phyloP scores from a whole-genome alignment of 2,329 filamentous ascomycete genomes.

The Colletotrichum salicis region DNA sequence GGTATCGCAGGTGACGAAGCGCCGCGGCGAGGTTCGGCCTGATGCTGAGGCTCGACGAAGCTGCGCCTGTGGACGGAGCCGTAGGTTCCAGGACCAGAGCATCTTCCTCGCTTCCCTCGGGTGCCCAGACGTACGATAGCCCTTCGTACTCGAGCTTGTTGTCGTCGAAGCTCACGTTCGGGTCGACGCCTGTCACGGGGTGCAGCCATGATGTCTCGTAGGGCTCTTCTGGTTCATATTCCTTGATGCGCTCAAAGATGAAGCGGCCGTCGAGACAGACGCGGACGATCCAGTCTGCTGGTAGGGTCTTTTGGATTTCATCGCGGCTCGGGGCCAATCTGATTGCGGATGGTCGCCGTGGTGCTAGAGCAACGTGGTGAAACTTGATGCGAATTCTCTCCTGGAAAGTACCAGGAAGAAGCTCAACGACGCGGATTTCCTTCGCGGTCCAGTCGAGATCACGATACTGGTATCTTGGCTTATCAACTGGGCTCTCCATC shows the following conservation, averaged over 20 bases:
- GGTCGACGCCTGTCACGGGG: neutral
- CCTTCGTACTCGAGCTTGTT: slow-evolving; percentile 35
- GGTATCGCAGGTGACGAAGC: slow-evolving; percentile 53
- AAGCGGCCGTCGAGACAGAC: neutral
- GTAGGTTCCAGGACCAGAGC: slow-evolving; percentile 34
- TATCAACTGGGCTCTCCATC: neutral
- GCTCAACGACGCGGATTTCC: neutral
- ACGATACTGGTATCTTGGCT: slow-evolving; percentile 1
- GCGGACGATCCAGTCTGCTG: neutral
- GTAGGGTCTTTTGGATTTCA: slow-evolving; percentile 4
- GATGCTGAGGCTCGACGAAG: neutral
- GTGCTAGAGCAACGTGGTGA: neutral
- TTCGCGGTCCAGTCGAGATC: neutral
- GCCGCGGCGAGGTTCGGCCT: slow-evolving; percentile 39
- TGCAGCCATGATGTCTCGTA: slow-evolving; percentile 10
- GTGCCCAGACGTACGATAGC: slow-evolving; percentile 39
- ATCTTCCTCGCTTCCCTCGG: slow-evolving; percentile 22
- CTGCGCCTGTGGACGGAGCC: slow-evolving; percentile 3
- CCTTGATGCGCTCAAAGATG: neutral
- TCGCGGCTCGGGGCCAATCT: neutral
- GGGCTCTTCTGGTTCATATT: neutral
- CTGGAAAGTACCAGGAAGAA: slow-evolving; percentile 1
- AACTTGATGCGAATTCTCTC: slow-evolving; percentile 7
- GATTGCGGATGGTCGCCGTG: neutral
- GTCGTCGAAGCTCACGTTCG: slow-evolving; percentile 5